These are phyloP conservation scores for Corynespora cassiicola DNA, from an alignment of 2,329 filamentous ascomycete species.

Conservation along the genomic window DNA sequence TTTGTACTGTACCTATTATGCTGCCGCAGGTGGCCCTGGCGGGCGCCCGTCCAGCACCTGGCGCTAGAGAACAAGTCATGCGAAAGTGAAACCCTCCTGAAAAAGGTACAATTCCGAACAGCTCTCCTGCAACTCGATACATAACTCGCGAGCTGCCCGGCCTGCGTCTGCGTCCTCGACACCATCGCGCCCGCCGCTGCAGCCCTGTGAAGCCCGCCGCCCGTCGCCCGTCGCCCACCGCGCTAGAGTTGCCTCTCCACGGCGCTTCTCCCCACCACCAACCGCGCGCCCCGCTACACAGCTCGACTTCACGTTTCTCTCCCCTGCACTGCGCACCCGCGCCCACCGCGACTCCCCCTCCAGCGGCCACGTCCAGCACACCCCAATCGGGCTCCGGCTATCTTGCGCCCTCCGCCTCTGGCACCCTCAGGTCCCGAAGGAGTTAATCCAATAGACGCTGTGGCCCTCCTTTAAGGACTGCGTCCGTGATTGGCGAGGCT, in stretches of 20 bases:
- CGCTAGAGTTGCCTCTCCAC: background rate
- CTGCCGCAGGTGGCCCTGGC: too few species aligned
- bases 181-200: slow-evolving; percentile 1
- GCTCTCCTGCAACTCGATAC: background rate
- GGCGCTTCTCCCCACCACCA: slow-evolving; percentile 23
- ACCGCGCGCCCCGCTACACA: slow-evolving; percentile 32
- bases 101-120: slow-evolving; percentile 5
- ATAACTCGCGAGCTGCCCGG: background rate
- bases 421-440: slow-evolving; percentile 30
- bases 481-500: slow-evolving; percentile 45
- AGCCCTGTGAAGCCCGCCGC: background rate
- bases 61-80: slow-evolving; percentile 18
- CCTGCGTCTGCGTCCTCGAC: slow-evolving; percentile 1
- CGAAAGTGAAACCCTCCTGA: slow-evolving; percentile 29
- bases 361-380: slow-evolving; percentile 13
- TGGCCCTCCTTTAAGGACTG: slow-evolving; percentile 36
- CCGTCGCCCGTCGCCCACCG: background rate
- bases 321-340: slow-evolving; percentile 28
- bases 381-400: slow-evolving; percentile 29
- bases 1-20: too few species aligned
- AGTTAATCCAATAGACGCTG: slow-evolving; percentile 48
- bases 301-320: slow-evolving; percentile 23
- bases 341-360: slow-evolving; percentile 3
- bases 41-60: too few species aligned
- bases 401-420: slow-evolving; percentile 17